A percentile compares a stretch with the other conserved stretches of the same genome.
Conservation (phyloP, 2,329 filamentous ascomycete species). For the Dryadomyces quercivorus region DNA sequence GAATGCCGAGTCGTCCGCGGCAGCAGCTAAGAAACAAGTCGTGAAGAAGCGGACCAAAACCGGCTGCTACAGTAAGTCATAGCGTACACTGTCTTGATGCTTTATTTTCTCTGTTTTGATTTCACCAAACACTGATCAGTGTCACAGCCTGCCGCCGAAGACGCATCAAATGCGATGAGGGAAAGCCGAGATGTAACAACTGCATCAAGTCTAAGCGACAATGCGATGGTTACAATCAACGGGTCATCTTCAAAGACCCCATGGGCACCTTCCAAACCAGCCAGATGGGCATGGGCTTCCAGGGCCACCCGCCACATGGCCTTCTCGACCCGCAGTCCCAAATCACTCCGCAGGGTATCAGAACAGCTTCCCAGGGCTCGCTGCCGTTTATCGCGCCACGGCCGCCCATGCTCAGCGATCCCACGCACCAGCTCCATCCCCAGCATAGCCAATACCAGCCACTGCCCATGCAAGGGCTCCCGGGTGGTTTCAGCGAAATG, state of each 20-base stretch:
- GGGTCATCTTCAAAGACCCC: constrained; percentile 68
- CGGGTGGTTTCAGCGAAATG: neutral
- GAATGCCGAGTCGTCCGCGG: neutral
- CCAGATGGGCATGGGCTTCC: constrained; percentile 32
- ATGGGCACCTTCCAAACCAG: constrained; percentile 44
- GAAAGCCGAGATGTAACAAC: constrained; percentile 68
- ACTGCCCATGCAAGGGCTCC: neutral
- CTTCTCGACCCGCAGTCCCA: constrained; percentile 28
- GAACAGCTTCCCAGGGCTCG: neutral
- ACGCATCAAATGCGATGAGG: constrained; percentile 94
- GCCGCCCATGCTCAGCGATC: neutral
- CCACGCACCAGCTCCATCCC: neutral
- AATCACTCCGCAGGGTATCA: neutral
- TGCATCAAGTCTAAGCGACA: constrained; percentile 76
- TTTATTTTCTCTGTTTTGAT: constrained; percentile 9
- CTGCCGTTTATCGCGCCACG: constrained; percentile 1
- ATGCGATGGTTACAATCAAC: constrained; percentile 75
- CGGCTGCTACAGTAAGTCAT: constrained; percentile 67
- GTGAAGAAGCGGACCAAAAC: constrained; percentile 74
- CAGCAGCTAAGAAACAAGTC: constrained; percentile 31
- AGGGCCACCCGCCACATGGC: constrained; percentile 28
- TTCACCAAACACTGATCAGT: constrained; percentile 10
- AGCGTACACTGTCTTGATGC: too few species aligned
- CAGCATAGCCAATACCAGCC: neutral
- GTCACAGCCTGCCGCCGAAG: constrained; percentile 72